phyloP scores from a whole-genome alignment of 345 rosid species.

The Erucastrum elatum region DNA sequence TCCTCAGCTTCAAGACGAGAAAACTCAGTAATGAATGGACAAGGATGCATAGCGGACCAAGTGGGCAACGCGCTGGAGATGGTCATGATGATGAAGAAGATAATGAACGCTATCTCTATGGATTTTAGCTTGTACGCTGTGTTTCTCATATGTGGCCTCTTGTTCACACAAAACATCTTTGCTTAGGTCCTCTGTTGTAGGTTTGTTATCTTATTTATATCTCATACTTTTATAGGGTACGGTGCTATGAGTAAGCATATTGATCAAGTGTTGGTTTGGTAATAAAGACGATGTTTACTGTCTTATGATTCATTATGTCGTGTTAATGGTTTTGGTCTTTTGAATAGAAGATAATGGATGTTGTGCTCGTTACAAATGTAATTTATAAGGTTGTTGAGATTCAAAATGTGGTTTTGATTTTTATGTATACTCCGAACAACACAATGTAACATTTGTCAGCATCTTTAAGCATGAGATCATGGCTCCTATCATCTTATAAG shows the following conservation, averaged over 20 bases:
- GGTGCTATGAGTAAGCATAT: neutral
- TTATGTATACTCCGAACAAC: too few relatives aligned
- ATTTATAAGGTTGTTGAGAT: too few relatives aligned
- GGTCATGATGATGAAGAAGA: slow-evolving; percentile 59
- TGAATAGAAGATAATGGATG: neutral
- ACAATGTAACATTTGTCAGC: too few relatives aligned
- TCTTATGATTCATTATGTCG: neutral
- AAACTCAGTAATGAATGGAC: slow-evolving; percentile 28
- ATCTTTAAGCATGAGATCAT: too few relatives aligned
- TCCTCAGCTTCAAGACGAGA: slow-evolving; percentile 35
- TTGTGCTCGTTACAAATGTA: too few relatives aligned
- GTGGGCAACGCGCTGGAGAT: slow-evolving; percentile 65
- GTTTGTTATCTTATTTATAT: neutral
- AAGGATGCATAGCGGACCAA: slow-evolving; percentile 54
- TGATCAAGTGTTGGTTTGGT: neutral
- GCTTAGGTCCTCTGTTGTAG: slow-evolving; percentile 6
- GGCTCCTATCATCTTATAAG: neutral
- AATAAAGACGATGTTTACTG: neutral
- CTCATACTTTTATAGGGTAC: neutral
- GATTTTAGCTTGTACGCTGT: slow-evolving; percentile 67
- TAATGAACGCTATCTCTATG: slow-evolving; percentile 62
- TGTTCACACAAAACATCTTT: slow-evolving; percentile 37
- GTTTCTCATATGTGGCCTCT: slow-evolving; percentile 59
- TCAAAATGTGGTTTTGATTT: too few relatives aligned
- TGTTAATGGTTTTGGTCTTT: neutral